Evolutionary conservation across 148 eudicot species (phyloP).

Genomic region (Drosera capensis): DNA sequence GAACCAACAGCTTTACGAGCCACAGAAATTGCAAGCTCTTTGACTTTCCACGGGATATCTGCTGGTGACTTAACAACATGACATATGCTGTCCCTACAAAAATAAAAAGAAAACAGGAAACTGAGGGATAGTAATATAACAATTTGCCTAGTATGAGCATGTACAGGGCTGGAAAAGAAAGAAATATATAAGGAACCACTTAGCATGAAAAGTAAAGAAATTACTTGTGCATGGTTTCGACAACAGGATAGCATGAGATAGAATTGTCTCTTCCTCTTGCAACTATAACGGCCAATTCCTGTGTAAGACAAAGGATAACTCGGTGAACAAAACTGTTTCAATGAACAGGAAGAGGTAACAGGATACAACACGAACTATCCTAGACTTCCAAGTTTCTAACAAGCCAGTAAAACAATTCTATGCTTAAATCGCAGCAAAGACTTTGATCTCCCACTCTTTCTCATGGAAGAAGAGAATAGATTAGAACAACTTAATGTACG

Average conservation of each 20-base stretch:
- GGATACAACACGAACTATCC: neutral
- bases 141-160: neutral
- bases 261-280: constrained; percentile 90
- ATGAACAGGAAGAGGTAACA: neutral
- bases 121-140: neutral
- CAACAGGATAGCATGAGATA: constrained; percentile 73
- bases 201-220: constrained; percentile 1
- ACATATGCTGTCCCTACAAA: constrained; percentile 71
- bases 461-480: too few relatives aligned
- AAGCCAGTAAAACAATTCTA: too few relatives aligned
- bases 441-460: too few relatives aligned
- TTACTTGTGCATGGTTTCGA: constrained; percentile 92
- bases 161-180: too few relatives aligned
- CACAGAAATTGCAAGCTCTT: constrained; percentile 65
- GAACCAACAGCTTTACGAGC: constrained; percentile 73
- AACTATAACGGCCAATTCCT: constrained; percentile 95
- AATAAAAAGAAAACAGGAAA: neutral
- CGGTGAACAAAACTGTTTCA: neutral
- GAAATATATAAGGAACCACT: neutral
- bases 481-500: too few relatives aligned
- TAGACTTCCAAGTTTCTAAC: too few relatives aligned
- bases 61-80: constrained; percentile 96
- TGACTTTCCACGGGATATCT: constrained; percentile 59
- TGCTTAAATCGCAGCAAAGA: too few relatives aligned
- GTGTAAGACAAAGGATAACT: constrained; percentile 4